Percentiles rank a stretch among this genome's conserved stretches.
Conservation (phyloP, 768 basidiomycete species). For the Pleurotus salmoneostramineus region DNA sequence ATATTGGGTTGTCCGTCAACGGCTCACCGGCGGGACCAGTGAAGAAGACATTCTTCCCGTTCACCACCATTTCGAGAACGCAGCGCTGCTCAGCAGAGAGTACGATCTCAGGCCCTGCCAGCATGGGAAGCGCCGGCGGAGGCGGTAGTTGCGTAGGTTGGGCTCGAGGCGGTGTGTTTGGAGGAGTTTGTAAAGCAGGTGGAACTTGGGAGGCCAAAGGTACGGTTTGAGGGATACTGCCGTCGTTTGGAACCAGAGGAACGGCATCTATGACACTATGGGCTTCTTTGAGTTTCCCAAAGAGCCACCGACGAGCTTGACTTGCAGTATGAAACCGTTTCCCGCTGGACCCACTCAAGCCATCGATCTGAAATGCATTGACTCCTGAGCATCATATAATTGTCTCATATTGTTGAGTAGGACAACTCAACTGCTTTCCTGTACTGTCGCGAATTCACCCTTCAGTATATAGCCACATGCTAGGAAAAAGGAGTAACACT, state of each 20-base stretch:
- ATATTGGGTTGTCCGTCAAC: not conserved
- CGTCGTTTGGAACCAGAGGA: not conserved
- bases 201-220: not conserved
- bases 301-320: not conserved
- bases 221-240: not conserved
- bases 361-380: not conserved
- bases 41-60: slow-evolving; percentile 64
- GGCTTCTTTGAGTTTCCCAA: not conserved
- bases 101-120: slow-evolving; percentile 5
- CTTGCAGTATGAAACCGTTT: not conserved
- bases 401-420: not conserved
- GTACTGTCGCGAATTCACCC: not conserved
- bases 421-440: not conserved
- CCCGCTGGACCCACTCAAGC: not conserved
- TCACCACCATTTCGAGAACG: slow-evolving; percentile 41
- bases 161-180: not conserved
- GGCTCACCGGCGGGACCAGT: slow-evolving; percentile 67
- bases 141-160: not conserved
- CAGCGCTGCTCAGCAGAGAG: slow-evolving; percentile 36
- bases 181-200: not conserved
- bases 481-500: too few species aligned
- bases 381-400: not conserved
- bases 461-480: too few species aligned
- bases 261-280: not conserved
- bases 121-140: not conserved